Evolutionary conservation across 441 rosid species (phyloP).

Genomic region (Adansonia grandidieri): DNA sequence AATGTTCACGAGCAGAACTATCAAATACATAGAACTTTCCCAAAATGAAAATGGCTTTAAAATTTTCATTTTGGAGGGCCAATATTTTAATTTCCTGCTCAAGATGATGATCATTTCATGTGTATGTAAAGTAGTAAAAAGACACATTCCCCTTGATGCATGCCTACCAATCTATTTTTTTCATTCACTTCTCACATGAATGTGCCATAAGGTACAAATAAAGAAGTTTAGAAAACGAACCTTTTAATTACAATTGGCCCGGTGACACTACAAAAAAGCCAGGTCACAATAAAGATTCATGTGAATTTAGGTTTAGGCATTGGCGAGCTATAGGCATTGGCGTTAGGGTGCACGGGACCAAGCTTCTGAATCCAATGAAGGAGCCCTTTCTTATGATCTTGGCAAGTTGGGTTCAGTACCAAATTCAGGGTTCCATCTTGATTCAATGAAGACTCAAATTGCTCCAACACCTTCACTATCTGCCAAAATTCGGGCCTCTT

Average conservation of each 20-base stretch:
- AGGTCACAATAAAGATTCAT: slow-evolving; percentile 34
- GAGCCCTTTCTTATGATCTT: slow-evolving; percentile 78
- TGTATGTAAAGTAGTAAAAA: background rate
- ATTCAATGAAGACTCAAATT: slow-evolving; percentile 63
- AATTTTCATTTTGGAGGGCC: background rate
- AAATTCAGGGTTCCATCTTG: slow-evolving; percentile 69
- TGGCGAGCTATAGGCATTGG: slow-evolving; percentile 25
- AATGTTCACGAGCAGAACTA: too few species aligned
- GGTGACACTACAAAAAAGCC: slow-evolving; percentile 42
- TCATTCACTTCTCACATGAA: slow-evolving; percentile 32
- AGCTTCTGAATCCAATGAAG: slow-evolving; percentile 91
- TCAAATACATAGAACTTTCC: background rate
- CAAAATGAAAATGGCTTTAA: background rate
- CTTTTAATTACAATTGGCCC: slow-evolving; percentile 47
- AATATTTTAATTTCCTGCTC: background rate
- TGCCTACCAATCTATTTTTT: slow-evolving; percentile 36
- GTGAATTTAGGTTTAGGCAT: slow-evolving; percentile 71
- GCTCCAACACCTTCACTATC: slow-evolving; percentile 83
- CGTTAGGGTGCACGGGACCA: slow-evolving; percentile 54
- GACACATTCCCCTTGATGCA: slow-evolving; percentile 12
- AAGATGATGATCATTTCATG: background rate
- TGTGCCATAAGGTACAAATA: slow-evolving; percentile 32
- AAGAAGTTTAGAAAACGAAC: slow-evolving; percentile 35
- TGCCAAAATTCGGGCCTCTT: slow-evolving; percentile 97
- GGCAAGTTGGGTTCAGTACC: slow-evolving; percentile 46